Conservation (phyloP, 768 basidiomycete species). For the Boletus coccyginus region DNA sequence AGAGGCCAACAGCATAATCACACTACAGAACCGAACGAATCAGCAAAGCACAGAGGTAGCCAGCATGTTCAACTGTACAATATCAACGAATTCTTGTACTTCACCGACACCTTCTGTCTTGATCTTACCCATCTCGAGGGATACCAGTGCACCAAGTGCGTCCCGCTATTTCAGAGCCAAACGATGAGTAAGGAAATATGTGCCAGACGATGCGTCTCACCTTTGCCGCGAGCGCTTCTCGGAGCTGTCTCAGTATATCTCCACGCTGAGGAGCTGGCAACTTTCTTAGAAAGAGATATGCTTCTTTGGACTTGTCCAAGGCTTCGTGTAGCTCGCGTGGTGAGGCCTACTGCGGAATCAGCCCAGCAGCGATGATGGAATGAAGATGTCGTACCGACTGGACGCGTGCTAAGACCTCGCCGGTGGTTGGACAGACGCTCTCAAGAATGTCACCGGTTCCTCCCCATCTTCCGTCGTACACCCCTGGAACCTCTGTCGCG, state of each 20-base stretch:
- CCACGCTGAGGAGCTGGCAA: constrained; percentile 88
- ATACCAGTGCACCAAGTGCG: constrained; percentile 77
- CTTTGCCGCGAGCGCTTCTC: constrained; percentile 78
- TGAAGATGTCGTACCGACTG: constrained; percentile 49
- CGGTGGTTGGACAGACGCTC: constrained; percentile 83
- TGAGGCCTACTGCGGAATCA: constrained; percentile 48
- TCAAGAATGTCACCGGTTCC: constrained; percentile 68
- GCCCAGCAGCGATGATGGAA: constrained; percentile 1
- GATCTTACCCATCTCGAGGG: constrained; percentile 92
- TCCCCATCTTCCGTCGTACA: constrained; percentile 82
- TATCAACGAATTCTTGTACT: constrained; percentile 94
- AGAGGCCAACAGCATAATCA: constrained; percentile 91
- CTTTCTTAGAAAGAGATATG: constrained; percentile 65
- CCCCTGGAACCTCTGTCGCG: constrained; percentile 60
- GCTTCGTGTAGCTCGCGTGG: constrained; percentile 69
- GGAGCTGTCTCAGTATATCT: constrained; percentile 83
- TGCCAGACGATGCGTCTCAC: constrained; percentile 34
- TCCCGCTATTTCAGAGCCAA: constrained; percentile 49
- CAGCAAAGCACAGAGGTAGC: neutral
- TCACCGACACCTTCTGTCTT: constrained; percentile 87
- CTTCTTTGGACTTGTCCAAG: constrained; percentile 69
- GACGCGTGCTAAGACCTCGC: constrained; percentile 77
- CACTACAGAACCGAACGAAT: constrained; percentile 49
- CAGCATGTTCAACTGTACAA: constrained; percentile 51
- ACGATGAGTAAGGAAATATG: constrained; percentile 8